phyloP scores from a whole-genome alignment of 2,329 filamentous ascomycete species.

The Neofusicoccum sp. region DNA sequence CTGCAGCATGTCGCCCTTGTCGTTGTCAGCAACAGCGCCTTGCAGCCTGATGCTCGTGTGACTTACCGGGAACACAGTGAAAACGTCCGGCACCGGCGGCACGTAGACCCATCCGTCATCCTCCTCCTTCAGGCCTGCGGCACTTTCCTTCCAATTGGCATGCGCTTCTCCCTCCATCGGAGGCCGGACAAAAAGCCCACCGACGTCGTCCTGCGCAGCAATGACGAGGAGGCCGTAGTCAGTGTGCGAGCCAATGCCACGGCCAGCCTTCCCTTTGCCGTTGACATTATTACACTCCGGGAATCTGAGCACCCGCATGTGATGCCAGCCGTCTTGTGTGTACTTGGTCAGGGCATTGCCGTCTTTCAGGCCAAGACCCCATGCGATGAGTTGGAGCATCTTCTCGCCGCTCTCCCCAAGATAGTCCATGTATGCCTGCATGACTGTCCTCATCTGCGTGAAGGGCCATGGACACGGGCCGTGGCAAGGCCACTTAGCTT shows the following conservation, averaged over 20 bases:
- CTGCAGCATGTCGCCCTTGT: slow-evolving; percentile 52
- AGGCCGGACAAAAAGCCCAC: slow-evolving; percentile 51
- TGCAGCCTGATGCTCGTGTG: slow-evolving; percentile 15
- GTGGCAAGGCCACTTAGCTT: slow-evolving; percentile 49
- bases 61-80: slow-evolving; percentile 51
- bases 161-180: slow-evolving; percentile 41
- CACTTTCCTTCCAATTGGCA: slow-evolving; percentile 48
- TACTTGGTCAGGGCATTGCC: slow-evolving; percentile 42
- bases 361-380: slow-evolving; percentile 43
- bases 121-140: slow-evolving; percentile 46
- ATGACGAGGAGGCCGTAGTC: slow-evolving; percentile 55
- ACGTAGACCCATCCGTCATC: slow-evolving; percentile 50
- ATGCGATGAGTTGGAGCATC: slow-evolving; percentile 47
- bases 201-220: slow-evolving; percentile 51
- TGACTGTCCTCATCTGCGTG: slow-evolving; percentile 39
- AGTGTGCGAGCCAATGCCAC: slow-evolving; percentile 54
- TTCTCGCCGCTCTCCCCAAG: slow-evolving; percentile 45
- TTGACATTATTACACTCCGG: slow-evolving; percentile 40
- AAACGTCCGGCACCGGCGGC: slow-evolving; percentile 44
- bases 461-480: slow-evolving; percentile 52
- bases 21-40: neutral
- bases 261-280: slow-evolving; percentile 50
- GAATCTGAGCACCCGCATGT: slow-evolving; percentile 49
- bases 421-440: slow-evolving; percentile 44
- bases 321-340: slow-evolving; percentile 53